These are phyloP conservation scores for Aspergillus alliaceus DNA, from an alignment of 2,329 filamentous ascomycete species.

Conservation along the genomic window DNA sequence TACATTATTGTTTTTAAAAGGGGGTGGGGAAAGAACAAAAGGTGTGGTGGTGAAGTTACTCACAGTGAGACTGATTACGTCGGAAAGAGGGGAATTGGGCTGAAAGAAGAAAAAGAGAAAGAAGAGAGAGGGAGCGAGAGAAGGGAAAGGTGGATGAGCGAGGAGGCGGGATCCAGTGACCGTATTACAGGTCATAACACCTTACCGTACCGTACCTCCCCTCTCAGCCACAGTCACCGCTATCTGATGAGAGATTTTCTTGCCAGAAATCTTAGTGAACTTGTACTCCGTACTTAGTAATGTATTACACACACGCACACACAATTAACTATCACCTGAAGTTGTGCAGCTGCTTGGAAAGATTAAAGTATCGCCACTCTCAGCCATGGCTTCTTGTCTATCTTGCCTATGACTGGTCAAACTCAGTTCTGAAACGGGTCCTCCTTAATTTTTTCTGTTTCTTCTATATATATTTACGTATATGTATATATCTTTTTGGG, in stretches of 20 bases:
- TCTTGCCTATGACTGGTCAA: neutral
- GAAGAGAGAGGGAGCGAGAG: neutral
- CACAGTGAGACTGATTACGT: conserved; percentile 3
- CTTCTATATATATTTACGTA: neutral
- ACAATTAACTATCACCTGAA: too few species aligned
- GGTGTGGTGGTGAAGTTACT: conserved; percentile 3
- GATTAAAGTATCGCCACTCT: neutral
- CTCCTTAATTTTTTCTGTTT: neutral
- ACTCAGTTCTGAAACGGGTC: neutral
- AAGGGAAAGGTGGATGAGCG: conserved; percentile 5
- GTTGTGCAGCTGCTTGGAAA: neutral
- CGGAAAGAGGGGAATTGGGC: conserved; percentile 14
- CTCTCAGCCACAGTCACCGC: neutral
- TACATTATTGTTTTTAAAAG: neutral
- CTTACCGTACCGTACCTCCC: neutral
- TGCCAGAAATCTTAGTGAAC: too few species aligned
- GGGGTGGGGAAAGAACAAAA: conserved; percentile 10
- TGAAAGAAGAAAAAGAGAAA: conserved; percentile 14
- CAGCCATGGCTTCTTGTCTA: neutral
- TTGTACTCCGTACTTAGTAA: neutral
- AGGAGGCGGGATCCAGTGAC: conserved; percentile 1
- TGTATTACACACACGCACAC: too few species aligned
- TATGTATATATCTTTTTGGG: neutral
- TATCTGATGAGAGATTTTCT: too few species aligned
- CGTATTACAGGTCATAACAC: neutral